These are phyloP conservation scores for Flaveria linearis DNA, from an alignment of 129 eudicot species.

Conservation along the genomic window DNA sequence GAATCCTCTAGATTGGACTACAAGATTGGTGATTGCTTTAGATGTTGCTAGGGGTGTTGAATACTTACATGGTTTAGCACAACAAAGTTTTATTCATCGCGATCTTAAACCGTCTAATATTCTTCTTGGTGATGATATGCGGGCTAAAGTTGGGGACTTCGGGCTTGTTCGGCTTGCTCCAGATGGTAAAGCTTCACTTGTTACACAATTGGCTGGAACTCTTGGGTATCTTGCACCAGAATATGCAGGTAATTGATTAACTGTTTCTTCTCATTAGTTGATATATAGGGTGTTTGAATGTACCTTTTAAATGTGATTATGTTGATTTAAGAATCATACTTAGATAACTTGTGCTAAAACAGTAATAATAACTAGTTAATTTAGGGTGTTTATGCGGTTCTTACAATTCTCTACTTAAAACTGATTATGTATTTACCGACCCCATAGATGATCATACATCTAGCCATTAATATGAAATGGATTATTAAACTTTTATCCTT, in stretches of 20 bases:
- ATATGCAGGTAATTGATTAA: constrained; percentile 45
- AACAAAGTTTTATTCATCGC: constrained; percentile 43
- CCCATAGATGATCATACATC: too few species aligned
- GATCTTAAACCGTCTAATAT: constrained; percentile 47
- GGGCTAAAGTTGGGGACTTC: constrained; percentile 45
- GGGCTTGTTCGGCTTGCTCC: constrained; percentile 44
- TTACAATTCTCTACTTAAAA: neutral
- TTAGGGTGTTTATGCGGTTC: neutral
- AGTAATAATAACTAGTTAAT: neutral
- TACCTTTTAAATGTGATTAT: neutral
- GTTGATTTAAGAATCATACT: neutral
- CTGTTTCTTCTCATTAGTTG: constrained; percentile 19
- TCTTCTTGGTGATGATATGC: constrained; percentile 46
- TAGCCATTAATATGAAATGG: too few species aligned
- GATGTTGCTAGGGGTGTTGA: constrained; percentile 47
- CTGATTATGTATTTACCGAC: too few species aligned
- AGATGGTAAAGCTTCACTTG: constrained; percentile 33
- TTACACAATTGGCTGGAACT: constrained; percentile 40
- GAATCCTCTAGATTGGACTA: constrained; percentile 41
- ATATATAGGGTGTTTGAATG: neutral
- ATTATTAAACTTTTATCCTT: neutral
- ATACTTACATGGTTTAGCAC: constrained; percentile 45
- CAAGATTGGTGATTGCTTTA: constrained; percentile 36
- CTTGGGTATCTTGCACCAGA: constrained; percentile 52
- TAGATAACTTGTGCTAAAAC: neutral